These are phyloP conservation scores for Oryza glumipatula DNA, from an alignment of 176 grass and related monocot genomes.

Conservation along the genomic window DNA sequence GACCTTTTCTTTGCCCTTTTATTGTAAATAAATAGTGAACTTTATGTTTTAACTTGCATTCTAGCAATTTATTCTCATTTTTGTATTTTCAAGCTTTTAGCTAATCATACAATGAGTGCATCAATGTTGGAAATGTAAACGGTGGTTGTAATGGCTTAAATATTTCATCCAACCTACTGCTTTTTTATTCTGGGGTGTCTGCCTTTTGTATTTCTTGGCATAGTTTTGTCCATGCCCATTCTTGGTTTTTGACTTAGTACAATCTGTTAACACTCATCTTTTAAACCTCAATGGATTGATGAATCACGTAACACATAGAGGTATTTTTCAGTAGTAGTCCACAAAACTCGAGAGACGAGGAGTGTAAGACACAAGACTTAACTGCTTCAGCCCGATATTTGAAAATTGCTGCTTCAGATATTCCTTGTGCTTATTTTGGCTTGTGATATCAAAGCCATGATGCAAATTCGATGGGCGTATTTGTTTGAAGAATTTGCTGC, in stretches of 20 bases:
- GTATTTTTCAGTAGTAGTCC: background rate
- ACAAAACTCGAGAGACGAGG: background rate
- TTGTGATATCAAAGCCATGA: background rate
- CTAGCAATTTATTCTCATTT: background rate
- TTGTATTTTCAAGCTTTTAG: background rate
- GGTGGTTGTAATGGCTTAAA: background rate
- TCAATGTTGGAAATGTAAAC: background rate
- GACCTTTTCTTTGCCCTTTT: background rate
- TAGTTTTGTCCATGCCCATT: background rate
- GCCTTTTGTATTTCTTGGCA: background rate
- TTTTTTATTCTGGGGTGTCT: background rate
- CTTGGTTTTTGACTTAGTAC: background rate
- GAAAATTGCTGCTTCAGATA: background rate
- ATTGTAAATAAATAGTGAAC: background rate
- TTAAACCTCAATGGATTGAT: background rate
- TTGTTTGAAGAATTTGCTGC: background rate
- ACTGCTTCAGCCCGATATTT: background rate
- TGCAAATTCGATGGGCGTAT: background rate
- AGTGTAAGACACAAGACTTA: background rate
- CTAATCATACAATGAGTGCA: background rate
- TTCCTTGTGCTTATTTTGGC: constrained; percentile 12
- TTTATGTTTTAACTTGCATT: background rate
- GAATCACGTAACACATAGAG: background rate
- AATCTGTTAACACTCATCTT: background rate
- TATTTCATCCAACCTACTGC: background rate